Evolutionary conservation across 495 filamentous ascomycete genomes (phyloP), one percentile per base, ranked within the genome.

Genomic region (Penicillium simplicissimum): DNA sequence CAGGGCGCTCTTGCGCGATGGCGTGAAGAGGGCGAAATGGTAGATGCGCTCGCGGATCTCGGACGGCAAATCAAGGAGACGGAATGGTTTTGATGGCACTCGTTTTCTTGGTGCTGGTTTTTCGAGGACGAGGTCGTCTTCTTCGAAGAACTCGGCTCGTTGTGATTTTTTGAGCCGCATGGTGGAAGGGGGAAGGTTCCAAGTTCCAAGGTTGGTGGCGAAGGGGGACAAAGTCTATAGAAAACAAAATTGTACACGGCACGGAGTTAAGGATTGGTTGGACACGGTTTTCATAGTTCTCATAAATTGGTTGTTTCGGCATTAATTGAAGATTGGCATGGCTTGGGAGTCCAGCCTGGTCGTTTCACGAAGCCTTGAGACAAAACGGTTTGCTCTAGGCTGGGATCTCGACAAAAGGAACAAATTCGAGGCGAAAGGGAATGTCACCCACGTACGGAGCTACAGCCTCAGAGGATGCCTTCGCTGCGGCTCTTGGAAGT

Each of bases 31-130:
- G 45, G 87, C 75, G 58, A 84, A 75, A 54, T 77, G 79, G 69
- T 93, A 92, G 40, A 96, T 84, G 51, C 84, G 84, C 43, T 86
- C 63, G 9, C 92, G 89, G 34, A 96, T 78, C 68, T 96, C 92
- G 10, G 85, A 82, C 0, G 92, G 92, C 0, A 96, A 79, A 52
- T 87, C 82, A 68, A 96, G 84, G 74, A 96, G 92, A 31, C 79
- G 85, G 67, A 96, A 96, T 0, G 84, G 80, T 25, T 57, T 33
- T 56, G 34, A 53, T 28, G 36, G n/a, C 54, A 42, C 4, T 21
- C 51, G 62, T 19, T 45, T 51, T 49, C 49, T 51, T 45, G 17
- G 11, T 21, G 59, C 61, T 53, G 56, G 55, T 49, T 66, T 56
- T n/a, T 55, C 48, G 14, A 42, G 38, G 37, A 58, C 21, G n/a